phyloP scores from a whole-genome alignment of 1,139 yeast genomes.

The Diutina mesorugosa region DNA sequence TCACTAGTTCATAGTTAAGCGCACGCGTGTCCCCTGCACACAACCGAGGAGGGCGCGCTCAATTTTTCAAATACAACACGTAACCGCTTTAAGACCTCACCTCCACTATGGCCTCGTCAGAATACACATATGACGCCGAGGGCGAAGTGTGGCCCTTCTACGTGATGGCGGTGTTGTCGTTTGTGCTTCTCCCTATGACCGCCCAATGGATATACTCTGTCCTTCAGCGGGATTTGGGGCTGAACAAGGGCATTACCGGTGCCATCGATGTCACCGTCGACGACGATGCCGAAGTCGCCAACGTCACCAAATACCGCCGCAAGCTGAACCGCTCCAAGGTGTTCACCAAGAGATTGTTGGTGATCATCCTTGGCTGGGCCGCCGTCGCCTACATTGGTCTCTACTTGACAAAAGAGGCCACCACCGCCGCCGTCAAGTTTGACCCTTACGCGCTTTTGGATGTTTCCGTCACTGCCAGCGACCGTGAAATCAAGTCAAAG shows the following conservation, averaged over 20 bases:
- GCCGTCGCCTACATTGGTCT: constrained; percentile 37
- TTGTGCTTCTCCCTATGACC: constrained; percentile 61
- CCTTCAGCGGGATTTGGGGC: constrained; percentile 12
- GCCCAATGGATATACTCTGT: constrained; percentile 26
- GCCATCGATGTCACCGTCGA: constrained; percentile 19
- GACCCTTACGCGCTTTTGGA: constrained; percentile 90
- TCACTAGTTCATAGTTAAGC: too few relatives aligned
- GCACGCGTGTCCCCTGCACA: not conserved
- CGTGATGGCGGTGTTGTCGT: constrained; percentile 53
- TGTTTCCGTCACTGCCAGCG: constrained; percentile 53
- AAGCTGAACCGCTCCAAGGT: constrained; percentile 24
- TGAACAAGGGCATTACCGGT: constrained; percentile 15
- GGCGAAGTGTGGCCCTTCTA: constrained; percentile 96
- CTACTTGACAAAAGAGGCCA: constrained; percentile 34
- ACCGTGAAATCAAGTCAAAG: constrained; percentile 65
- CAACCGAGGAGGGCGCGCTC: not conserved
- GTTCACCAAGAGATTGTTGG: constrained; percentile 30
- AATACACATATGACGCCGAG: constrained; percentile 76
- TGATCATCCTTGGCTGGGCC: constrained; percentile 59
- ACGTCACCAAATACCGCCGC: constrained; percentile 26
- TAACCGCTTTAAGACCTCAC: not conserved
- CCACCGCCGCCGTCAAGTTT: constrained; percentile 33
- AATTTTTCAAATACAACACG: not conserved
- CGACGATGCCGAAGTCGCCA: constrained; percentile 6
- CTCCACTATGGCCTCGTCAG: constrained; percentile 20